phyloP scores from a whole-genome alignment of 768 basidiomycete species.

The Hypholoma sublateritium region DNA sequence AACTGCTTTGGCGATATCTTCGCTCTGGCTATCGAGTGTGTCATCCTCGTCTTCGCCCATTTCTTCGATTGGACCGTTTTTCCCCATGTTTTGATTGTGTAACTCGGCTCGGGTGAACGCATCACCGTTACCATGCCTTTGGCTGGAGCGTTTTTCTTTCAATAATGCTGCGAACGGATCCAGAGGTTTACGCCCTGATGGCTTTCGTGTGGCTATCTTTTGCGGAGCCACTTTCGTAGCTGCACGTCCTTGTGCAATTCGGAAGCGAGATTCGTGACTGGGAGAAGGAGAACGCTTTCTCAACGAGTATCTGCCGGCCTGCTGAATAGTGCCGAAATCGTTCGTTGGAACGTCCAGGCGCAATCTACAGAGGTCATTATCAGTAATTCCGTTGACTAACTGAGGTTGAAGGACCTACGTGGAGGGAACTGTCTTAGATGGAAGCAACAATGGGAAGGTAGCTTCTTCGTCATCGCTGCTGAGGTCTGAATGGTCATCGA shows the following conservation, averaged over 20 bases:
- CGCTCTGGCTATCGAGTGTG: neutral
- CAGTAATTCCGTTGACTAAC: too few species aligned
- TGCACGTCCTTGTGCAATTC: neutral
- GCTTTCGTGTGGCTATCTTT: neutral
- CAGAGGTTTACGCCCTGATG: too few species aligned
- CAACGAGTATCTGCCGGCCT: constrained; percentile 13
- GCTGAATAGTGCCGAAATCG: neutral
- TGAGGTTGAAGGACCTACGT: constrained; percentile 7
- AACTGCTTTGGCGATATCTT: neutral
- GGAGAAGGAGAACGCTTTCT: constrained; percentile 14
- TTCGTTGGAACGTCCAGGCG: neutral
- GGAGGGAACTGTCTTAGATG: constrained; percentile 5
- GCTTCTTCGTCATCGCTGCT: constrained; percentile 49
- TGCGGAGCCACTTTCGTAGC: neutral
- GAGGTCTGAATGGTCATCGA: constrained; percentile 47
- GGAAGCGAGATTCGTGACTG: too few species aligned
- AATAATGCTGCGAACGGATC: constrained; percentile 58
- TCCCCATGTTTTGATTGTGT: constrained; percentile 20
- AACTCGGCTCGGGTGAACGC: constrained; percentile 48
- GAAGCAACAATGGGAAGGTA: constrained; percentile 16
- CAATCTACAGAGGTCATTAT: too few species aligned
- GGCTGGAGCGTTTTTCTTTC: constrained; percentile 47
- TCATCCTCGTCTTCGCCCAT: constrained; percentile 22
- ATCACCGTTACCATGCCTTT: constrained; percentile 39
- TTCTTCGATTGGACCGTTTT: constrained; percentile 9